Conservation (phyloP, 331 rosid species). For the Malus hybrid region DNA sequence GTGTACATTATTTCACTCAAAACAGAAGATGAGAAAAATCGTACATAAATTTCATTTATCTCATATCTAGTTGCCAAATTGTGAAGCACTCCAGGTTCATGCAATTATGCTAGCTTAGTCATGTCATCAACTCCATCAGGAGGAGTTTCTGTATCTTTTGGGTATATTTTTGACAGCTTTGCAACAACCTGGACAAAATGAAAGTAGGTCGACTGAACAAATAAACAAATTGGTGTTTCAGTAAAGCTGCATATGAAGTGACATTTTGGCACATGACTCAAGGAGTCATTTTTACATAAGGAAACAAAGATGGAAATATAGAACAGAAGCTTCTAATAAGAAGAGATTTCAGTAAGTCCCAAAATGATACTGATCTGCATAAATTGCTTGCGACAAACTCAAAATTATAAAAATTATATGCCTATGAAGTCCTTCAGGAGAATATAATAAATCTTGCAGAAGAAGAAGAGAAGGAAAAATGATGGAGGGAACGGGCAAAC, state of each 20-base stretch:
- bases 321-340: not conserved
- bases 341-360: not conserved
- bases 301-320: not conserved
- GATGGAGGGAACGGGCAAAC: not conserved
- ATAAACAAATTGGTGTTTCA: not conserved
- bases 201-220: not conserved
- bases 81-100: slow-evolving; percentile 84
- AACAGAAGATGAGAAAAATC: slow-evolving; percentile 27
- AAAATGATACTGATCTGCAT: not conserved
- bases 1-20: slow-evolving; percentile 13
- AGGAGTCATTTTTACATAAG: not conserved
- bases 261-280: not conserved
- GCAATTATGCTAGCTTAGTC: slow-evolving; percentile 81
- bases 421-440: not conserved
- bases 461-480: not conserved
- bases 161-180: slow-evolving; percentile 54
- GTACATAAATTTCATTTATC: slow-evolving; percentile 82
- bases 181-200: slow-evolving; percentile 48
- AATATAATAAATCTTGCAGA: not conserved
- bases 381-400: not conserved
- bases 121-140: slow-evolving; percentile 77
- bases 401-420: not conserved
- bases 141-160: slow-evolving; percentile 61
- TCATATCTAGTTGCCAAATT: slow-evolving; percentile 66
- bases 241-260: not conserved